Evolutionary conservation across 2,329 filamentous ascomycete genomes (phyloP), one percentile per base, ranked within the genome.

Genomic region (Helotiales sp.): DNA sequence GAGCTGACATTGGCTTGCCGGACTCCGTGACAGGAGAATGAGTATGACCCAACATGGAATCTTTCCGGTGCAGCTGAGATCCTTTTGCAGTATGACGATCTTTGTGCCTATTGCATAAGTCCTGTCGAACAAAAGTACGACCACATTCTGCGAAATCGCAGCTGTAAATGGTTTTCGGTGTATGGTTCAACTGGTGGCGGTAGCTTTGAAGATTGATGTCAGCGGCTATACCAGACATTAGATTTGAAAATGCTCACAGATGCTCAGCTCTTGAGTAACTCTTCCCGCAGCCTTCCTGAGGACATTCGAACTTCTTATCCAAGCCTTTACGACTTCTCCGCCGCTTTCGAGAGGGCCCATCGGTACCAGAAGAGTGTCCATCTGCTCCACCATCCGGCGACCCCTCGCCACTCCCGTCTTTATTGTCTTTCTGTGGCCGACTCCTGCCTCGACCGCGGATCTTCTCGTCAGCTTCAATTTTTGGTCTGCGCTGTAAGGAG

Each of bases 211-310:
- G 31, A 19, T 15, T 15, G 54, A 54, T 51, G 55, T 62, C 47
- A 67, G 56, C 34, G 19, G 22, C 8, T 17, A 55, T 17, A 10
- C n/a, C 33, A 12, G 24, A 17, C 13, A 38, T 19, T 24, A 27
- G n/a, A 51, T 24, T 5, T 24, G 3, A 24, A 25, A 15, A 27
- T 9, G 78, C 81, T 81, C 84, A 97, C 77, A 99, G 79, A 78
- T 99, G 95, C 75, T 98, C 95, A 8, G 95, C 93, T 71, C 95
- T 85, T 25, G 93, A 97, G 73, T 99, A 99, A 71, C 89, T 96
- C 79, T 97, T 99, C 38, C 91, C 93, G 69, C 95, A 99, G 36
- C 89, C 91, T 63, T 90, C 87, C 59, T 91, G 85, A 5, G 89
- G 87, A 71, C 95, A 99, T 69, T 90, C 87, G 63, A 92, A 93